phyloP scores from a whole-genome alignment of 2,329 filamentous ascomycete species.

The Ceratocystis colombiana region DNA sequence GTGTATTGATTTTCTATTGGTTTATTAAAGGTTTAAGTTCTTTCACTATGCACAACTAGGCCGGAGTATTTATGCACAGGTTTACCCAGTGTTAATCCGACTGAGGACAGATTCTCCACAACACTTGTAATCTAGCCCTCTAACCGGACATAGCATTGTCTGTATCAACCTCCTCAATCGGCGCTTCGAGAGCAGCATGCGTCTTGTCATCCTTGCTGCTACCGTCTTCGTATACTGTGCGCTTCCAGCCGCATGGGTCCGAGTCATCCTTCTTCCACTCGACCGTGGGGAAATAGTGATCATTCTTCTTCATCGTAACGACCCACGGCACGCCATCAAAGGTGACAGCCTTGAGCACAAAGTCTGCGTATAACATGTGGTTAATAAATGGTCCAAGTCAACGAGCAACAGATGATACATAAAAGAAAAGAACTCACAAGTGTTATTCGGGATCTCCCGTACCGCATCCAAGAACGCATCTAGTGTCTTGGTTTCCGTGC shows the following conservation, averaged over 20 bases:
- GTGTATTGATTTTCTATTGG: no score
- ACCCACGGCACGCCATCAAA: conserved; percentile 99
- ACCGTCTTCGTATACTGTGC: conserved; percentile 38
- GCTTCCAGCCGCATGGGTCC: conserved; percentile 52
- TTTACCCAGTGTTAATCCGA: no score
- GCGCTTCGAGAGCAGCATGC: conserved; percentile 2
- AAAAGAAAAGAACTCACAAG: conserved; percentile 46
- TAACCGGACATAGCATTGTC: conserved; percentile 19
- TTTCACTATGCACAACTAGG: no score
- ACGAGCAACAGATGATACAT: neutral
- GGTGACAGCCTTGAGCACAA: conserved; percentile 91
- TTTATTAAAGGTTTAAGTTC: no score
- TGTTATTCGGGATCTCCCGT: conserved; percentile 85
- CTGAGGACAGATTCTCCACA: no score
- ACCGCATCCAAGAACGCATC: conserved; percentile 71
- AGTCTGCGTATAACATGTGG: conserved; percentile 45
- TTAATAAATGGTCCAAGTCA: no score
- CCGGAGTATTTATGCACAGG: no score
- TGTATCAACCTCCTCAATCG: conserved; percentile 6
- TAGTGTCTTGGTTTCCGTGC: conserved; percentile 70
- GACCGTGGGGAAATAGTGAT: conserved; percentile 77
- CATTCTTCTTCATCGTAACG: conserved; percentile 99
- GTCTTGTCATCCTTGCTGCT: conserved; percentile 13
- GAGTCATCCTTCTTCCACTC: conserved; percentile 56
- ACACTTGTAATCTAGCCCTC: neutral